Evolutionary conservation across 2,329 filamentous ascomycete species (phyloP), one percentile per base, ranked within the genome.

Genomic region (Eutypa lata): DNA sequence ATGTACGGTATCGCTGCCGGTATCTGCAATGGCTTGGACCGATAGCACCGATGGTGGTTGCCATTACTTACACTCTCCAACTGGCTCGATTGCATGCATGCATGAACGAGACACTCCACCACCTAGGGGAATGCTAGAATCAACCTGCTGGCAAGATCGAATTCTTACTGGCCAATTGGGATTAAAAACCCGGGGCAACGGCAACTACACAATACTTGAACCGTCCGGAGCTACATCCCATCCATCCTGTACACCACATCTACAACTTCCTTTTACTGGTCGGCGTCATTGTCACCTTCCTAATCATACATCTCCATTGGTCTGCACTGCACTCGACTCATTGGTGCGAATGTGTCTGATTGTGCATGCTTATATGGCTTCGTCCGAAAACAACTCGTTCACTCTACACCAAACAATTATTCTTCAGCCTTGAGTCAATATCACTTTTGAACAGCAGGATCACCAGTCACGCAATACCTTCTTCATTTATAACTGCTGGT

Each of bases 361-460:
- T 5, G 10, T 10, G 21, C 22, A 24, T 6, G 7, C 33, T 19
- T 19, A 26, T 18, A 26, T 33, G n/a, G 6, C 35, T 18, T 38
- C 3, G 3, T 11, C 8, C 24, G 14, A 6, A 11, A n/a, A 28
- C 37, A n/a, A 13, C 18, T 24, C 46, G 3, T n/a, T 8, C 19
- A 42, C 45, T 24, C 37, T 21, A 18, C 33, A 26, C 33, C 38
- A 11, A 51, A 24, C 7, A 31, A 48, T 31, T 13, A 38, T 44
- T 35, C n/a, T 38, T 52, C 28, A n/a, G 44, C 14, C 38, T 37
- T 33, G 45, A 24, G 35, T 31, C 45, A 57, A 57, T 51, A 57
- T 56, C 50, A 54, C 48, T 59, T 59, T 57, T 59, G 57, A 52
- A 33, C 49, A 37, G 35, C 26, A 35, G 45, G n/a, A 28, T 28